These are phyloP conservation scores for Cryphonectria nitschkei DNA, from an alignment of 2,329 filamentous ascomycete genomes.

Conservation along the genomic window DNA sequence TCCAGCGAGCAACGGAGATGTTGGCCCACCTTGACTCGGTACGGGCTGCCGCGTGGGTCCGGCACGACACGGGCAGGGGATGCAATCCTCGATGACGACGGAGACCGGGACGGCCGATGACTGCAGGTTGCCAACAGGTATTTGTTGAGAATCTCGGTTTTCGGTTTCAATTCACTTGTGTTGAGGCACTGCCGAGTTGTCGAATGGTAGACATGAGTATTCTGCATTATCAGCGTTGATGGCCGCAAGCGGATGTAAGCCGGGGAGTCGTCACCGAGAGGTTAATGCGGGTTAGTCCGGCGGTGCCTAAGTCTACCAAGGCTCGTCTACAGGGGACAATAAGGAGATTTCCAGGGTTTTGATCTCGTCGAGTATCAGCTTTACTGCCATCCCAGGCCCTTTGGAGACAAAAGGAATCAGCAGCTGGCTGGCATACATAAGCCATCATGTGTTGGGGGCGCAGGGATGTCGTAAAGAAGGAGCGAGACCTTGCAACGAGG, in stretches of 20 bases:
- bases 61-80: not conserved
- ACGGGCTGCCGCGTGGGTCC: not conserved
- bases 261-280: not conserved
- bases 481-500: not conserved
- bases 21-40: not conserved
- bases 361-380: not conserved
- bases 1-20: not conserved
- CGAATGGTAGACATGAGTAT: not conserved
- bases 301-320: not conserved
- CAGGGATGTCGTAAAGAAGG: not conserved
- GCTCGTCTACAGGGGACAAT: not conserved
- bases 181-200: not conserved
- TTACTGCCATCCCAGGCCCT: not conserved
- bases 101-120: not conserved
- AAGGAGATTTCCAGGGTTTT: not conserved
- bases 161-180: not conserved
- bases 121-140: not conserved
- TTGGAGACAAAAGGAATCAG: not conserved
- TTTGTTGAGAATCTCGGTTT: not conserved
- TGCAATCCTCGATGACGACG: not conserved
- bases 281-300: not conserved
- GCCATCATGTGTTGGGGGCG: not conserved
- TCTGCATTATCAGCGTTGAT: not conserved
- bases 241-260: conserved; percentile 1
- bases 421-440: not conserved